Evolutionary conservation across 331 rosid species (phyloP), one percentile per base, ranked within the genome.

Genomic region (Erythrophleum ivorense): DNA sequence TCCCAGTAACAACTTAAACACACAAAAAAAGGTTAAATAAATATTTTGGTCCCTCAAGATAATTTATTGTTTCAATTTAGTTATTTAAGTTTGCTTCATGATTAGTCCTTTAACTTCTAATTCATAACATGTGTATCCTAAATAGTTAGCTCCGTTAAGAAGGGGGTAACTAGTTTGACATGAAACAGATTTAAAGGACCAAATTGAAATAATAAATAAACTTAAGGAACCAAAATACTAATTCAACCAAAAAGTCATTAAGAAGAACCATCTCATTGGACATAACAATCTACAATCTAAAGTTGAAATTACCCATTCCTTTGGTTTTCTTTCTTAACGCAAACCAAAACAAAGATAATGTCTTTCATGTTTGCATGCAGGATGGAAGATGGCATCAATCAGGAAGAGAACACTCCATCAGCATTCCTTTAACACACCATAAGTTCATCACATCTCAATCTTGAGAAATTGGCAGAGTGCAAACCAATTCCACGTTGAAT

Each of bases 381-480:
- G 53, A 67, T 13, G 66, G 40, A 73, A 59, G 75, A 38, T 31
- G 11, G 21, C 6, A 18, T 53, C 19, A 43, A 38, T 63, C 34
- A 73, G 45, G 80, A 29, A 76, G 81, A 52, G 48, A 59, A 73
- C 49, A 11, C 33, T 60, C 55, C 58, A 45, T 71, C 40, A 71
- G 50, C 34, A 72, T 58, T 64, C 63, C 31, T 65, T 59, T 9
- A 55, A 4, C 16, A 48, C 45, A 54, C 45, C 59, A 63, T 40
- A 15, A 19, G 69, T 52, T 55, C 45, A 52, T 74, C 68, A 78
- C 45, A 73, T 40, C 55, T 34, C 81, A 80, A 52, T 54, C 53
- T 31, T 45, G 12, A 50, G 55, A 46, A 52, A n/a, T 16, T 15
- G 53, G 59, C 46, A 69, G 24, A 74, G 11, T 36, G 41, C 41